Evolutionary conservation across 495 filamentous ascomycete genomes (phyloP), one percentile per base, ranked within the genome.

Genomic region (Bacidia gigantensis): DNA sequence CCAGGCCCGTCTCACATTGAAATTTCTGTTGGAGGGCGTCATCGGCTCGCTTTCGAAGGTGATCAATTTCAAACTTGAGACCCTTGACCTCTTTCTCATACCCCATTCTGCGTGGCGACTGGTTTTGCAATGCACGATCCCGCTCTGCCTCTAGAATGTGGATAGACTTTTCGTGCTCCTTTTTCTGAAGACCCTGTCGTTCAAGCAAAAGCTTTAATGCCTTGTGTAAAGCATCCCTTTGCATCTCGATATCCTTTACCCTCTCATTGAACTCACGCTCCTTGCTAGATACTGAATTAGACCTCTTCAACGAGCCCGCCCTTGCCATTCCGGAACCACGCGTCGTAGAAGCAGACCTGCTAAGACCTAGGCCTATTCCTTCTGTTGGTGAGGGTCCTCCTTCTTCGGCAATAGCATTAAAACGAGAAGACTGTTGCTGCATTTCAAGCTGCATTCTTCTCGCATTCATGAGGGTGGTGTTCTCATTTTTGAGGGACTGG

Each of bases 11-110:
- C 67, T 98, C 92, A 52, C 89, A 90, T 66, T 92, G 84, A 78
- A 83, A 96, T 70, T 96, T 97, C 60, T 89, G 85, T 58, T 93
- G 87, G n/a, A 96, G 73, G 20, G 92, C 93, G 50, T 98, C 92
- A 58, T 97, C 89, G 22, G 93, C 89, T 49, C 93, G 82, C 50
- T 82, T 81, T 25, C 92, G 82, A 44, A 98, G 78, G 9, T 80
- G 74, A 54, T 83, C 85, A 55, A 98, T 83, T 63, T 98, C 92
- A 9, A 84, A 77, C 51, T 88, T 82, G 17, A 97, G 72, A 53
- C 74, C 78, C 2, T 69, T 65, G 14, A 97, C 86, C 58, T 98
- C 90, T 52, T 74, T 76, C 62, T 93, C 80, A 62, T 93, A 95
- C 23, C 86, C 84, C 21, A 80, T 73, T 49, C 81, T 81, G 51